Evolutionary conservation across 148 eudicot genomes (phyloP), one percentile per base, ranked within the genome.

Genomic region (Rhododendron mucronatum): DNA sequence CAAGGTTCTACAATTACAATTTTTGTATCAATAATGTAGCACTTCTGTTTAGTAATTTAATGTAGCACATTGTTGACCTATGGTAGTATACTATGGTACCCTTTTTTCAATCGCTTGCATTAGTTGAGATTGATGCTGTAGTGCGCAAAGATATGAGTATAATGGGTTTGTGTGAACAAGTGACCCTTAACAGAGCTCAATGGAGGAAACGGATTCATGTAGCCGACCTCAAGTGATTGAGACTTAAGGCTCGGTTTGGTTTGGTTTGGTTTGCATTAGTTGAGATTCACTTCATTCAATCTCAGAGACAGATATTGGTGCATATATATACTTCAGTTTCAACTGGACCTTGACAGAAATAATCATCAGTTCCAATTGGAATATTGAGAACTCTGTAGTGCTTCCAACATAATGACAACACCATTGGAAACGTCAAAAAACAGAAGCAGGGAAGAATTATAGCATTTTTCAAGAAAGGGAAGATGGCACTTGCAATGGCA

Each of bases 401-500:
- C 48, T 78, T 30, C 74, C 74, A 67, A 78, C 53, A 44, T 78
- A 41, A 1, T 9, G 5, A 21, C 30, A 21, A 23, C 13, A 23
- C 81, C 55, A 78, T 30, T 45, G 81, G 80, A 78, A 23, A 44
- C 7, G 18, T 45, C 20, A 41, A 77, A 41, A 77, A 45, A 78
- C 51, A 21, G 50, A 44, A 78, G 30, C 81, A 78, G 53, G 81
- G 53, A 23, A 44, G 81, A 78, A 3, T 7, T 37, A 75, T 39
- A 75, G n/a, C 23, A 37, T 37, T 39, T 35, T 39, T 20, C 79
- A 75, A 75, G n/a, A 39, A 75, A 16, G 79, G 48, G 26, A 20
- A 75, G 47, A 37, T 18, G 21, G 81, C 28, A 78, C 81, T 78
- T 78, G 30, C 53, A 78, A 45, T 75, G 79, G 79, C 79, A 78